A percentile compares a stretch with the other conserved stretches of the same genome.
Evolutionary conservation across 2,329 filamentous ascomycete species (phyloP).

Genomic region (Cladosporium sphaerospermum): DNA sequence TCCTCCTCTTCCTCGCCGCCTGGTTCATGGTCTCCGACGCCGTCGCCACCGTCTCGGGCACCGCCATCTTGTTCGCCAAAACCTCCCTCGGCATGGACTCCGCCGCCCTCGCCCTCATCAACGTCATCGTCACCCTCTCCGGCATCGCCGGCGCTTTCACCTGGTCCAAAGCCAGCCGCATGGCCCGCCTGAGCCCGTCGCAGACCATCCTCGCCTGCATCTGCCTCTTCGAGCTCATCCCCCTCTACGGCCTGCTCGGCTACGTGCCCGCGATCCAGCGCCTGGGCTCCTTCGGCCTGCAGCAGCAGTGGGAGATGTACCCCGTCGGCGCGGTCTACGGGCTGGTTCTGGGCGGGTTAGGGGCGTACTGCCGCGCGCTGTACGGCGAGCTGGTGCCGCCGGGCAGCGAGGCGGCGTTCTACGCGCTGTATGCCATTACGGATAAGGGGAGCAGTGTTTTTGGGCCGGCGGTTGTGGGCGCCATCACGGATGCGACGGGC

Average conservation of each 20-base stretch:
- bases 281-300: slow-evolving; percentile 75
- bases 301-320: slow-evolving; percentile 96
- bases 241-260: slow-evolving; percentile 81
- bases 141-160: slow-evolving; percentile 84
- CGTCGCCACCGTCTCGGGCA: slow-evolving; percentile 89
- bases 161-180: slow-evolving; percentile 73
- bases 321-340: slow-evolving; percentile 85
- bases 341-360: slow-evolving; percentile 86
- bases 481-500: slow-evolving; percentile 69
- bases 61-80: slow-evolving; percentile 92
- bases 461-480: slow-evolving; percentile 86
- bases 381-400: slow-evolving; percentile 92
- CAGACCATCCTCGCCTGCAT: slow-evolving; percentile 94
- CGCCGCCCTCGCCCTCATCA: slow-evolving; percentile 83
- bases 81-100: slow-evolving; percentile 85
- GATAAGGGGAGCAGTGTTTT: slow-evolving; percentile 95
- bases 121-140: slow-evolving; percentile 78
- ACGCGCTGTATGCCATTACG: slow-evolving; percentile 92
- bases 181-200: slow-evolving; percentile 64
- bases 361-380: slow-evolving; percentile 83
- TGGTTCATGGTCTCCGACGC: slow-evolving; percentile 96
- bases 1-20: slow-evolving; percentile 71
- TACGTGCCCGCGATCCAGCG: slow-evolving; percentile 73
- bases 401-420: slow-evolving; percentile 92
- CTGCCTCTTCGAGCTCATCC: slow-evolving; percentile 82